A percentile compares a stretch with the other conserved stretches of the same genome.
These are phyloP conservation scores for Exidia glandulosa DNA, from an alignment of 768 basidiomycete species.

Conservation along the genomic window DNA sequence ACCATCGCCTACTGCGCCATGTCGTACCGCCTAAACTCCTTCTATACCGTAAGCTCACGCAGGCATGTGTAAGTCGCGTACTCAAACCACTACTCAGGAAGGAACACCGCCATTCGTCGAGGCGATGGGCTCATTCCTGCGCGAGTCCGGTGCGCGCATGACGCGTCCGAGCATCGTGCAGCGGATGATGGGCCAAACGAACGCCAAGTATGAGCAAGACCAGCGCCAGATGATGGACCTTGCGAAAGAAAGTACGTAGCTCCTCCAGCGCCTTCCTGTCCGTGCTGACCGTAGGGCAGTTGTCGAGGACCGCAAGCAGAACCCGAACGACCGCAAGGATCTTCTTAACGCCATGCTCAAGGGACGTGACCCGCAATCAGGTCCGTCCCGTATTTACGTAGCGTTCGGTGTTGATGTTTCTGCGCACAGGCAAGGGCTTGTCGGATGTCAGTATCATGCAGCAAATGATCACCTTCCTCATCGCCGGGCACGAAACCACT, in stretches of 20 bases:
- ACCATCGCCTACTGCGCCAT: slow-evolving; percentile 36
- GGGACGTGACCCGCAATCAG: slow-evolving; percentile 33
- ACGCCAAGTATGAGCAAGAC: slow-evolving; percentile 30
- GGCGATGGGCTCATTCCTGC: slow-evolving; percentile 31
- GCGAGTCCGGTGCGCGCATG: slow-evolving; percentile 25
- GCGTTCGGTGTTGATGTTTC: slow-evolving; percentile 29
- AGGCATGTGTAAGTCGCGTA: neutral
- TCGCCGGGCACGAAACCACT: slow-evolving; percentile 27
- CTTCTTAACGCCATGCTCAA: slow-evolving; percentile 35
- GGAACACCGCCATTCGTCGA: slow-evolving; percentile 27
- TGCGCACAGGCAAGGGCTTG: slow-evolving; percentile 19
- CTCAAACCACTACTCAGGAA: slow-evolving; percentile 8
- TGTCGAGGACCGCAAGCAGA: slow-evolving; percentile 26
- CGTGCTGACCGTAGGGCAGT: slow-evolving; percentile 15
- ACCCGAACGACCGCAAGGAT: slow-evolving; percentile 30
- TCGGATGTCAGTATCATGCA: slow-evolving; percentile 30
- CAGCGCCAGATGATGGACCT: slow-evolving; percentile 30
- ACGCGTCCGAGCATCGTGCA: slow-evolving; percentile 26
- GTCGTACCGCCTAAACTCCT: slow-evolving; percentile 35
- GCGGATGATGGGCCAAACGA: slow-evolving; percentile 23
- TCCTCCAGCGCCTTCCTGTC: neutral
- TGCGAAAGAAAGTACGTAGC: slow-evolving; percentile 26
- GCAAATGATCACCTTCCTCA: slow-evolving; percentile 41
- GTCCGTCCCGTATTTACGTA: slow-evolving; percentile 25
- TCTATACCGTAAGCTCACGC: slow-evolving; percentile 25